phyloP scores from a whole-genome alignment of 805 yeast species.

The Kodamaea jinghongensis region DNA sequence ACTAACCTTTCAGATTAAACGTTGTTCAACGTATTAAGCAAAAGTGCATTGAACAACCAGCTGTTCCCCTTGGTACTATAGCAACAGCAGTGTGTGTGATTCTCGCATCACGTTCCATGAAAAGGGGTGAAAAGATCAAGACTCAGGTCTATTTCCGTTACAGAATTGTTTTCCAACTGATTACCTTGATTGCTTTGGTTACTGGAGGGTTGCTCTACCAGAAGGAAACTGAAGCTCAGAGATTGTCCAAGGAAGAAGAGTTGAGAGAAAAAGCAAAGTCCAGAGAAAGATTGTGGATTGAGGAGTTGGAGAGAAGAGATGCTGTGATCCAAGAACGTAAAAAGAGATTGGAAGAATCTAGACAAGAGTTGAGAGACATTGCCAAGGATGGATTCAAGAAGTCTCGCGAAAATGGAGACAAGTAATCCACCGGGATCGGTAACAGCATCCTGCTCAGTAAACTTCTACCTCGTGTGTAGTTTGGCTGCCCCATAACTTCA shows the following conservation, averaged over 20 bases:
- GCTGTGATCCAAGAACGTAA: constrained; percentile 64
- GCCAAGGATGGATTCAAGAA: constrained; percentile 37
- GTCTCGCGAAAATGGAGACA: constrained; percentile 5
- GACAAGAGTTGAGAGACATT: constrained; percentile 36
- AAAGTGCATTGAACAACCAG: constrained; percentile 80
- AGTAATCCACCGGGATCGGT: too few species aligned
- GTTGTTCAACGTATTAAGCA: constrained; percentile 55
- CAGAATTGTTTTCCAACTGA: constrained; percentile 84
- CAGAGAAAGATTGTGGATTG: constrained; percentile 86
- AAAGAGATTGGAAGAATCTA: constrained; percentile 62
- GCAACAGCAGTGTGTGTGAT: constrained; percentile 79
- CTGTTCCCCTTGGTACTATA: constrained; percentile 80
- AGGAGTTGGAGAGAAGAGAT: constrained; percentile 86
- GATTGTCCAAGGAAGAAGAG: constrained; percentile 58
- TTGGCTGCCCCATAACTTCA: too few species aligned
- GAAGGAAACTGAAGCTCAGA: constrained; percentile 41
- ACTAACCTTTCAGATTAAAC: constrained; percentile 25
- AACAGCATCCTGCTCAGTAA: too few species aligned
- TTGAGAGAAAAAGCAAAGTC: constrained; percentile 75
- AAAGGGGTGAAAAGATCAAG: constrained; percentile 64
- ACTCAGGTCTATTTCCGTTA: constrained; percentile 88
- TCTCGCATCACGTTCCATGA: constrained; percentile 73
- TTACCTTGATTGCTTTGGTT: constrained; percentile 77
- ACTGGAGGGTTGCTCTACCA: constrained; percentile 76
- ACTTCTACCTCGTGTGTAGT: too few species aligned